Percentiles rank a stretch among this genome's conserved stretches.
Evolutionary conservation across 352 stramenopile species (phyloP).

Genomic region (Pythium aquatile): DNA sequence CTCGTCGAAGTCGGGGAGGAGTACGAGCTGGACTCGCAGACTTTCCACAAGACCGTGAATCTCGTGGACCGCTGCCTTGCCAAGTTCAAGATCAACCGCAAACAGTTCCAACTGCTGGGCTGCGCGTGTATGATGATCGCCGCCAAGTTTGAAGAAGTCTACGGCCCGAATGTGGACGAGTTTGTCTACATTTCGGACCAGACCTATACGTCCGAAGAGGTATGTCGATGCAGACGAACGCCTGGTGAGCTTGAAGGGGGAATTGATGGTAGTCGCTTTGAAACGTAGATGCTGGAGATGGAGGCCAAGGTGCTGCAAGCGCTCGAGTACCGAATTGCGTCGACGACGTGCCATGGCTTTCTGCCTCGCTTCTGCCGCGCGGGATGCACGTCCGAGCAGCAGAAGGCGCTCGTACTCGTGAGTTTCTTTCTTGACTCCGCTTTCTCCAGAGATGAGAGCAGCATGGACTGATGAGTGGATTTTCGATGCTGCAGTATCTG

Average conservation of each 20-base stretch:
- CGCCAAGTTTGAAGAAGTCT: constrained; percentile 98
- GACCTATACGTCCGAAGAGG: constrained; percentile 89
- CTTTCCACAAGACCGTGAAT: constrained; percentile 84
- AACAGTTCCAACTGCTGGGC: constrained; percentile 94
- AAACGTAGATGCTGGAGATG: constrained; percentile 79
- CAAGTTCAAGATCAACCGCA: constrained; percentile 84
- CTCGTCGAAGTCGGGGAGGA: constrained; percentile 92
- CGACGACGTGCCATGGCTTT: constrained; percentile 77
- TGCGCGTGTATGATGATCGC: constrained; percentile 95
- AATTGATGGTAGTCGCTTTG: constrained; percentile 2
- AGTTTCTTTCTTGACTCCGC: constrained; percentile 4
- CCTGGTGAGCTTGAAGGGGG: background rate
- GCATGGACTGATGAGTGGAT: constrained; percentile 7
- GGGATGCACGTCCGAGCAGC: constrained; percentile 52
- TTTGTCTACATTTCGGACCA: constrained; percentile 98
- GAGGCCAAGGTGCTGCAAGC: constrained; percentile 71
- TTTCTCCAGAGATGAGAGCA: background rate
- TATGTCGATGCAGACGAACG: constrained; percentile 25
- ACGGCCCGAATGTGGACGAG: constrained; percentile 91
- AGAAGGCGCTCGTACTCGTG: constrained; percentile 64
- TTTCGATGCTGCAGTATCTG: constrained; percentile 50
- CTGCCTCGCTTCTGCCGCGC: constrained; percentile 59
- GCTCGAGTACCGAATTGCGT: constrained; percentile 73
- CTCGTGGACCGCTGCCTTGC: constrained; percentile 81
- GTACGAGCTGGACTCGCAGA: constrained; percentile 81